Base-by-base conservation (phyloP, 441 rosid genomes). In the Raphanus hybrid region DNA sequence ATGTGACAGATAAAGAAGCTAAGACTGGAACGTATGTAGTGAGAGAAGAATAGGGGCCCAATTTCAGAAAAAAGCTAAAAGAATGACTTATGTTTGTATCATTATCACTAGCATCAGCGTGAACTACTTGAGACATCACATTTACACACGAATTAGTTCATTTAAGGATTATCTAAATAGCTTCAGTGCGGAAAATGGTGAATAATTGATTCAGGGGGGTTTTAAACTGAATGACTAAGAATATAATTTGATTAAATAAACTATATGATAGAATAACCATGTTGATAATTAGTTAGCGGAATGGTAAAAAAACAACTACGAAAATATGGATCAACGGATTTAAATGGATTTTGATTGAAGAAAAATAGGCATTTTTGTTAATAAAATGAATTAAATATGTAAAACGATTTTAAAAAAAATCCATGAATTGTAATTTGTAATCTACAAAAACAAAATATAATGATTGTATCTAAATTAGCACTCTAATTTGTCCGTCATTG, bases 61-160 rank as follows among this genome's bases (percentile, higher is more conserved):
- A 34, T 12, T 57, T 3, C 16, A 54, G n/a, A 61, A 74, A 23
- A 74, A 79, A 69, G 57, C 68, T 78, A 48, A 52, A 73, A 67
- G 69, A 60, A 50, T 71, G 73, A 65, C 73, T 70, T 60, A 59
- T 65, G 26, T 71, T 70, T 69, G 39, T 41, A 78, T 67, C 66
- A 68, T 73, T 48, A 54, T 73, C 65, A 67, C 65, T 61, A 72
- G 14, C 78, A 69, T 73, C 82, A 78, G 64, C 78, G 54, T 68
- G 14, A 78, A 78, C 74, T 52, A 54, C 20, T 68, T 67, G 59
- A 55, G 20, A 37, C 43, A 66, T 73, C 60, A 73, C 70, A 68
- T 39, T 73, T 67, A 63, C 75, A 79, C 78, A 69, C 78, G 73
- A 57, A 67, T 68, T 27, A 61, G 12, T 26, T 71, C 61, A 75